A percentile compares a stretch with the other conserved stretches of the same genome.
Evolutionary conservation across 2,329 filamentous ascomycete genomes (phyloP).

Genomic region (Pleomassaria siparia): DNA sequence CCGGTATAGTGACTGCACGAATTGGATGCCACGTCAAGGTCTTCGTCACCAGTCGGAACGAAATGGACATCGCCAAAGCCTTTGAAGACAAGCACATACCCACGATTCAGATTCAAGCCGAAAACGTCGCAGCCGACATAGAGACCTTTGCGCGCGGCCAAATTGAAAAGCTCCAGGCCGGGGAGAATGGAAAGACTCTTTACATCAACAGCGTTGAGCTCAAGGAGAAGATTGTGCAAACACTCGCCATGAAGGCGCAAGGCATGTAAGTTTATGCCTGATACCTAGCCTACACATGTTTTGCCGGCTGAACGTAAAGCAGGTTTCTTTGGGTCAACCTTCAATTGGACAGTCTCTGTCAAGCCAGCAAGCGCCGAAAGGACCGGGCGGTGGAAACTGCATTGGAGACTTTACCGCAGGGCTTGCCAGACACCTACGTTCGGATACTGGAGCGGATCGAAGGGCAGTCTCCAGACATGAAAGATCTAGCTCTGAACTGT

Average conservation of each 20-base stretch:
- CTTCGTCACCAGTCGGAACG: conserved; percentile 21
- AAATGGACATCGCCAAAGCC: conserved; percentile 20
- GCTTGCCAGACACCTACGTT: background rate
- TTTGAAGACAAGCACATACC: conserved; percentile 18
- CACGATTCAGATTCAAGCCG: conserved; percentile 17
- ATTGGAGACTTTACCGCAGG: background rate
- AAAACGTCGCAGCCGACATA: conserved; percentile 20
- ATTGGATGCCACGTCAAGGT: background rate
- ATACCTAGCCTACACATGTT: background rate
- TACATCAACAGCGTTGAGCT: conserved; percentile 15
- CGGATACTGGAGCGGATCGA: background rate
- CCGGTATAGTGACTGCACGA: background rate
- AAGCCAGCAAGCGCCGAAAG: background rate
- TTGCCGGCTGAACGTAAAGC: background rate
- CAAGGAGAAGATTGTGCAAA: conserved; percentile 15
- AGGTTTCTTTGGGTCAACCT: background rate
- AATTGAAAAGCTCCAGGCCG: conserved; percentile 16
- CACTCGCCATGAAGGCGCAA: conserved; percentile 17
- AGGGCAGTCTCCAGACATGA: background rate
- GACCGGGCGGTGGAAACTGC: background rate
- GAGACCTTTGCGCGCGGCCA: conserved; percentile 12
- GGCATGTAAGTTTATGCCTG: conserved; percentile 22
- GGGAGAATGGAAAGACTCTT: conserved; percentile 17
- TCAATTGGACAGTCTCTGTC: background rate
- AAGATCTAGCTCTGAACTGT: background rate